A percentile compares a stretch with the other conserved stretches of the same genome.
Evolutionary conservation across 306 rosid genomes (phyloP).

Genomic region (Comarum palustre): DNA sequence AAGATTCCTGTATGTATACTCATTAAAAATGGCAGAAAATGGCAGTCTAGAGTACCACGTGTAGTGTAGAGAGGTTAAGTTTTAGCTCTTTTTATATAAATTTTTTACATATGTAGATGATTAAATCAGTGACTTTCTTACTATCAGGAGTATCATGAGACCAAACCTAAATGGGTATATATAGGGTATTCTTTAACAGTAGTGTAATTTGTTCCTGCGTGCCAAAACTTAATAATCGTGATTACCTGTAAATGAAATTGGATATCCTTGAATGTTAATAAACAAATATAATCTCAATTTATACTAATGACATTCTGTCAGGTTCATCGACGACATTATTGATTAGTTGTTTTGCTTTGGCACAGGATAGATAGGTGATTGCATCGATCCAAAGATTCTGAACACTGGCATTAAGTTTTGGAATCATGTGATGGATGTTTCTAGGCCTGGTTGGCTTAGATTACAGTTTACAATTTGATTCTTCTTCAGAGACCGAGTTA

Average conservation of each 20-base stretch:
- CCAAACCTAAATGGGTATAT: too few species aligned
- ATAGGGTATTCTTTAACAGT: neutral
- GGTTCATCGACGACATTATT: slow-evolving; percentile 7
- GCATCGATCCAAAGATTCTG: neutral
- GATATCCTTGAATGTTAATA: neutral
- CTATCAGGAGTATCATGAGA: too few species aligned
- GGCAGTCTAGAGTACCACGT: too few species aligned
- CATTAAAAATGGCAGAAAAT: too few species aligned
- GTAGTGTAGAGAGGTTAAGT: too few species aligned
- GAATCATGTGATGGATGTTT: neutral
- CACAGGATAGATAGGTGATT: neutral
- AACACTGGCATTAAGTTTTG: neutral
- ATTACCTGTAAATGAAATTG: neutral
- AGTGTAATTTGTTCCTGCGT: neutral
- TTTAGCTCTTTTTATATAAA: too few species aligned
- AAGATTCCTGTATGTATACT: too few species aligned
- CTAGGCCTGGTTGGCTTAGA: neutral
- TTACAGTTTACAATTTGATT: neutral
- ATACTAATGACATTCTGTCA: too few species aligned
- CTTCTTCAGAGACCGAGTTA: neutral
- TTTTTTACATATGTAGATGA: too few species aligned
- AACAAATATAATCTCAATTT: neutral
- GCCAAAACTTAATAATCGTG: neutral
- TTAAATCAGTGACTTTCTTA: too few species aligned
- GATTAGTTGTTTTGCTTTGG: neutral